Conservation (phyloP, 2,329 filamentous ascomycete species). For the Torrubiellomyces zombiae region DNA sequence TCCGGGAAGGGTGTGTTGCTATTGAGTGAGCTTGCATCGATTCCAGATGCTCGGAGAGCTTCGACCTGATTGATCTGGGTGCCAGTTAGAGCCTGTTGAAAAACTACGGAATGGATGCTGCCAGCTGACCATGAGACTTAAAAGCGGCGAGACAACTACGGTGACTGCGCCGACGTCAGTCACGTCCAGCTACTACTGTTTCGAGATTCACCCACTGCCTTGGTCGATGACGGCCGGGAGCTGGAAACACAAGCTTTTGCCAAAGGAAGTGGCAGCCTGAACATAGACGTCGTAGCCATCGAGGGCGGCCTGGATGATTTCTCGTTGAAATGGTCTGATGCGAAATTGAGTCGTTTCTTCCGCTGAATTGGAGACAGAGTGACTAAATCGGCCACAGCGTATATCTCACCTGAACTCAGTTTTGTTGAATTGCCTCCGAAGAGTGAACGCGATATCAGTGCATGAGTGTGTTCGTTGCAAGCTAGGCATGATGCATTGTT, state of each 20-base stretch:
- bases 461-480: conserved; percentile 30
- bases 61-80: conserved; percentile 81
- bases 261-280: conserved; percentile 80
- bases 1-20: conserved; percentile 55
- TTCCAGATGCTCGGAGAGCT: conserved; percentile 53
- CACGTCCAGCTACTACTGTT: neutral
- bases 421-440: conserved; percentile 59
- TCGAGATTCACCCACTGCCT: conserved; percentile 46
- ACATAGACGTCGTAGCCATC: conserved; percentile 82
- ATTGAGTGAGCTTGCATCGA: conserved; percentile 75
- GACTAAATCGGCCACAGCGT: neutral
- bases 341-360: neutral
- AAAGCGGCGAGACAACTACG: conserved; percentile 73
- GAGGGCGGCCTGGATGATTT: conserved; percentile 71
- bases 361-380: neutral
- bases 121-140: conserved; percentile 62
- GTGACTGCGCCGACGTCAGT: conserved; percentile 41
- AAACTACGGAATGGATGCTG: conserved; percentile 2
- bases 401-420: conserved; percentile 46
- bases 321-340: conserved; percentile 60
- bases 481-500: conserved; percentile 20
- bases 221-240: conserved; percentile 75
- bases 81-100: neutral
- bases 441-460: conserved; percentile 56
- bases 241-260: conserved; percentile 87